phyloP scores from a whole-genome alignment of 2,329 filamentous ascomycete species.

The Stagonosporopsis vannaccii region DNA sequence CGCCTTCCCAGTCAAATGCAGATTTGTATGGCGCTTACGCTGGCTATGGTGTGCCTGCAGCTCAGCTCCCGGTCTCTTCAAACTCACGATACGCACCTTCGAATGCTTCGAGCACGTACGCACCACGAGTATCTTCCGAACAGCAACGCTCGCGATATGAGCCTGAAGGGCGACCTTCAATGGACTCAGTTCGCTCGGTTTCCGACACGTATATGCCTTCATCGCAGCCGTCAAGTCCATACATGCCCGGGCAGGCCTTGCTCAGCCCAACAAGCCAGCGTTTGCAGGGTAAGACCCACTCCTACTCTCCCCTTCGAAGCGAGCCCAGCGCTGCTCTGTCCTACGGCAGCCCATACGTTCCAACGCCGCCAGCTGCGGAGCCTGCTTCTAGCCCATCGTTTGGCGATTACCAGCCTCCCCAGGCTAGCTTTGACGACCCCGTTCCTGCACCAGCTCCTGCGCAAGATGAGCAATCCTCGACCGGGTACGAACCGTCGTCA shows the following conservation, averaged over 20 bases:
- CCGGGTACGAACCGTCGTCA: slow-evolving; percentile 32
- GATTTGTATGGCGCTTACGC: slow-evolving; percentile 79
- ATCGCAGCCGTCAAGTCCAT: slow-evolving; percentile 35
- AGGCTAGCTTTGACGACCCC: slow-evolving; percentile 36
- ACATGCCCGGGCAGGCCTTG: slow-evolving; percentile 41
- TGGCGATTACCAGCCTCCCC: slow-evolving; percentile 36
- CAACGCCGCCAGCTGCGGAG: slow-evolving; percentile 35
- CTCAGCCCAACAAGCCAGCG: slow-evolving; percentile 39
- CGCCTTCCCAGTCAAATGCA: slow-evolving; percentile 69
- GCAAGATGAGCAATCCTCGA: slow-evolving; percentile 20
- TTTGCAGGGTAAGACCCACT: slow-evolving; percentile 37
- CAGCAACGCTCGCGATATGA: slow-evolving; percentile 59
- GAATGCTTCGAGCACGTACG: slow-evolving; percentile 46
- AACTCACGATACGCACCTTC: slow-evolving; percentile 52
- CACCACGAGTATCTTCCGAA: slow-evolving; percentile 60
- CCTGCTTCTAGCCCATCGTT: slow-evolving; percentile 31
- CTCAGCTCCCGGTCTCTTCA: slow-evolving; percentile 31
- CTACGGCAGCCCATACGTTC: slow-evolving; percentile 41
- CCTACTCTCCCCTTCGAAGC: slow-evolving; percentile 42
- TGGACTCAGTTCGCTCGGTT: slow-evolving; percentile 46
- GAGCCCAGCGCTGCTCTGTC: slow-evolving; percentile 35
- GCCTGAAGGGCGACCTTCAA: slow-evolving; percentile 48
- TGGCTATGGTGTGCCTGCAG: slow-evolving; percentile 52
- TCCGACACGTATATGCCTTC: slow-evolving; percentile 43
- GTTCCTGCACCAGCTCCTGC: slow-evolving; percentile 10